phyloP scores from a whole-genome alignment of 306 rosid genomes.

The Trifolium pratense region DNA sequence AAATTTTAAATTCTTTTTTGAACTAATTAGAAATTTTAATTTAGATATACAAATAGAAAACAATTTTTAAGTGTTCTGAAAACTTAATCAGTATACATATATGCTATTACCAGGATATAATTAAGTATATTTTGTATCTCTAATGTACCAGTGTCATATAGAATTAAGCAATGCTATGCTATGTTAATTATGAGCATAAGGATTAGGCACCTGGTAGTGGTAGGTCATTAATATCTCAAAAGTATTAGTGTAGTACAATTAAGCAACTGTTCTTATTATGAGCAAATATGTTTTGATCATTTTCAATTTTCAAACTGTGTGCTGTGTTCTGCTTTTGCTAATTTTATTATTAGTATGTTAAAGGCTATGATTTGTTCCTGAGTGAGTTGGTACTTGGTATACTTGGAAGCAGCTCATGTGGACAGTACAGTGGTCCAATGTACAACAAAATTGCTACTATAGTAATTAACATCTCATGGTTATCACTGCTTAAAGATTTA shows the following conservation, averaged over 20 bases:
- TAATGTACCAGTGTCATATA: neutral
- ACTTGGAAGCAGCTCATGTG: constrained; percentile 25
- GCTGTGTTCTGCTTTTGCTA: constrained; percentile 10
- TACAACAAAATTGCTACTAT: neutral
- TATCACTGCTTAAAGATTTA: constrained; percentile 13
- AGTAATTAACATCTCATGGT: neutral
- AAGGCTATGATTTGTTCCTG: neutral
- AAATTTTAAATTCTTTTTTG: too few species aligned
- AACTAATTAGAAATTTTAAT: too few species aligned
- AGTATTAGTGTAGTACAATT: constrained; percentile 20
- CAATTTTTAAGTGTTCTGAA: neutral
- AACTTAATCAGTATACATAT: too few species aligned
- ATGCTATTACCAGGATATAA: too few species aligned
- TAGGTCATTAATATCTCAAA: constrained; percentile 24
- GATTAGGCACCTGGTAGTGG: constrained; percentile 15
- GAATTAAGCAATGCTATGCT: neutral
- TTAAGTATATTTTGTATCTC: neutral
- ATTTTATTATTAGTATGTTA: constrained; percentile 1
- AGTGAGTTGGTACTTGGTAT: constrained; percentile 4
- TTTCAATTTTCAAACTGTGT: neutral
- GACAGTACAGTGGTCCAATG: constrained; percentile 23
- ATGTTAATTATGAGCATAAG: neutral
- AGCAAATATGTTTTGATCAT: neutral
- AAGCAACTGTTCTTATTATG: constrained; percentile 20
- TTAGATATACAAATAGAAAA: neutral